Evolutionary conservation across 2,329 filamentous ascomycete genomes (phyloP), one percentile per base, ranked within the genome.

Genomic region (Claviceps capensis): DNA sequence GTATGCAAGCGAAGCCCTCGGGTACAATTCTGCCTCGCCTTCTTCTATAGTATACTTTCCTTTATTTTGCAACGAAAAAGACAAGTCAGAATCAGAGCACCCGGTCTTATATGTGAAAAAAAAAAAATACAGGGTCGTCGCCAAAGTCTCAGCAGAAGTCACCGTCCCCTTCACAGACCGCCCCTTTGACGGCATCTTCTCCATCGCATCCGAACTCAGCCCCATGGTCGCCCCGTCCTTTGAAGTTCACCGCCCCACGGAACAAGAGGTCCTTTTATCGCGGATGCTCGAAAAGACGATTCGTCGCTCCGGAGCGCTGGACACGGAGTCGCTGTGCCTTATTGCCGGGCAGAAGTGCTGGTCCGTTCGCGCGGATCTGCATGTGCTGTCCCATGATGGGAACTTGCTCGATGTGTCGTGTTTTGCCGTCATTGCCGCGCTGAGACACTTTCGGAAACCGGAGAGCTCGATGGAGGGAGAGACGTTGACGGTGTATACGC

Each of bases 241-340:
- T 69, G 90, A 96, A 68, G 80, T 86, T 59, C 88, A 86, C 67
- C 80, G 88, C 51, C 85, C 86, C 47, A 90, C 85, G 56, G 86
- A 94, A 61, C 79, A 85, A 52, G 93, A 97, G 70, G 77, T 90
- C 2, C 78, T 95, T 43, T 81, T 97, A 30, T 89, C 90, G 9
- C 83, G 91, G 37, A 79, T 93, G 43, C 82, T 98, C 19, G 93
- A 98, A 67, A 95, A 95, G 71, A 91, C 93, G 8, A 82, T 97
- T 55, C 89, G 93, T 43, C 84, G 93, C 54, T 95, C 90, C 1
- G 86, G 86, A 59, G 91, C 93, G 6, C 80, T 98, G 42, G 91
- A 97, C 67, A 95, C 90, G 37, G 93, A 98, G 69, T 95, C 90
- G 4, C 78, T 98, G 45, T 98, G 93, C 67, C 87, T 98, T 22